Base-by-base conservation (phyloP, 345 rosid species). In the Clarkia xantiana region DNA sequence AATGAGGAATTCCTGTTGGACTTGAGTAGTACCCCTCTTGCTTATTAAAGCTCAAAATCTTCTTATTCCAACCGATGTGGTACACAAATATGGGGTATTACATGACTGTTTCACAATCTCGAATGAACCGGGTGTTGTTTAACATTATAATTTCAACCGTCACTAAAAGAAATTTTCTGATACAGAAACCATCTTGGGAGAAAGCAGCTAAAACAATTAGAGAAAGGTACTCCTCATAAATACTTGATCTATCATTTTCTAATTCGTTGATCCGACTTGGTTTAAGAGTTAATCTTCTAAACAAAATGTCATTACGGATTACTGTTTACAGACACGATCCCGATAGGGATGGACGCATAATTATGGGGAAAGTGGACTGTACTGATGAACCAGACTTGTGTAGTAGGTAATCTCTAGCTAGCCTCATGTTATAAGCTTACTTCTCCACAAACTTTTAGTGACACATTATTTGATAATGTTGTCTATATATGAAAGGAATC, bases 181-280 rank as follows among this genome's bases (percentile, higher is more conserved):
- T 45, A 58, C 85, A 93, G 99, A 93, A 82, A 82, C 88, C 95
- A 45, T 82, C 98, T 12, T 91, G 99, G 99, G 99, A 91, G 76
- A 91, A 77, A 58, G 84, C 99, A 52, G 95, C 96, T 44, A 78
- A 74, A 59, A 75, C 69, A 62, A 67, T 86, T 52, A 78, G 74
- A 65, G 83, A 87, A 66, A 84, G 94, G 99, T 91, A 64, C 25
- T 29, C 6, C 36, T 5, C 5, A 29, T 29, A 7, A n/a, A n/a
- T n/a, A 29, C 36, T 10, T 10, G 8, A 29, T 29, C 8, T 29
- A 29, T 5, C 36, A 29, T 10, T 10, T 29, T 29, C 9, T 29
- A 29, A 3, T 29, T 29, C 36, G 1, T 41, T 14, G 6, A 23
- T 3, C 29, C 36, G n/a, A 9, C 6, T 29, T 3, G 23, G 36